A percentile compares a stretch with the other conserved stretches of the same genome.
Evolutionary conservation across 176 grass and related monocot genomes (phyloP).

Genomic region (Ensete ventricosum): DNA sequence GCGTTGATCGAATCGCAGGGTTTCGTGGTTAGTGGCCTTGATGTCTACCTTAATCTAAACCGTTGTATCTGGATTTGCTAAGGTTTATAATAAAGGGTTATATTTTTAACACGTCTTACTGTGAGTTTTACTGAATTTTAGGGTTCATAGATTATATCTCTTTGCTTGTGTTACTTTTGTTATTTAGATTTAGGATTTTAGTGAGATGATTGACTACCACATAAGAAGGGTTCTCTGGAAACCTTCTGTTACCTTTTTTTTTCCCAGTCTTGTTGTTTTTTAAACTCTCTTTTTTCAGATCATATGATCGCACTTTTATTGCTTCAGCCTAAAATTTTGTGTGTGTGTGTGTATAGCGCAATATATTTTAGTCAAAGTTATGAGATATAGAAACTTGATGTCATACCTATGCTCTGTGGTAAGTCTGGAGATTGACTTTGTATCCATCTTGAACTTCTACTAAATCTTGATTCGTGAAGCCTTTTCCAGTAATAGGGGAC

Average conservation of each 20-base stretch:
- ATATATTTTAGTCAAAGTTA: no score
- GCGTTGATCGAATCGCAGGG: conserved; percentile 39
- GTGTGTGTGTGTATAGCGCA: no score
- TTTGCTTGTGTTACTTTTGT: not conserved
- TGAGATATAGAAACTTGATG: no score
- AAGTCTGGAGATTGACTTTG: no score
- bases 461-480: no score
- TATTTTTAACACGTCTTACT: not conserved
- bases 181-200: not conserved
- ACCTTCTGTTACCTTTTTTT: not conserved
- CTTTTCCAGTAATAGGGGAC: no score
- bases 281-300: not conserved
- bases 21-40: conserved; percentile 49
- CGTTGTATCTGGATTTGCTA: no score
- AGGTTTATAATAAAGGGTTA: no score
- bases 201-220: no score
- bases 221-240: not conserved
- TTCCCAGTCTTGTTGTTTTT: not conserved
- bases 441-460: no score
- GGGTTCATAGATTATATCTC: not conserved
- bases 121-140: not conserved
- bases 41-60: not conserved
- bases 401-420: no score
- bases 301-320: not conserved
- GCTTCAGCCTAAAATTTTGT: not conserved